Evolutionary conservation across 1,284 basidiomycete species (phyloP), one percentile per base, ranked within the genome.

Genomic region (Phellinidium pouzarii): DNA sequence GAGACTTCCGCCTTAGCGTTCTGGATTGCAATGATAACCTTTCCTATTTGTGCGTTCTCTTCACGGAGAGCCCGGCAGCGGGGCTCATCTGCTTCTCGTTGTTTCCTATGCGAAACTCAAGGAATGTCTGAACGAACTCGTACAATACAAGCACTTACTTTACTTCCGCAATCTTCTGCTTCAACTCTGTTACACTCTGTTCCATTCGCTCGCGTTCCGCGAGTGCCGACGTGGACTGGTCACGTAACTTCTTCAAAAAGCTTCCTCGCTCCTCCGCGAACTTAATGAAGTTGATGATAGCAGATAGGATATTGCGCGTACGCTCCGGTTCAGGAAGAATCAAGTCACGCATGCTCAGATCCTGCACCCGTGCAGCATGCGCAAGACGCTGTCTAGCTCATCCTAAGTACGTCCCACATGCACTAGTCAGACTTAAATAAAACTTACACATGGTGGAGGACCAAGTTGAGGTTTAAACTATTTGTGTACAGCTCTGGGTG

Each of bases 281-380:
- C 67, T 91, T 91, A 65, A 91, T 80, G 66, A 94, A 92, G 69
- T 96, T 96, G 72, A 94, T 86, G 58, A 96, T 86, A 0, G 87
- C 92, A 37, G 89, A 91, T 54, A 96, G 75, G 41, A 89, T 74
- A 45, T 77, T 73, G 12, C 83, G 73, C 0, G 91, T 87, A 22
- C 91, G 79, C 29, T 80, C 75, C 19, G 80, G 71, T 23, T 88
- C 84, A 1, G 92, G 92, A 44, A 75, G 74, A 45, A 76, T 74
- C 7, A 95, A 66, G 60, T 95, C 93, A 57, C 76, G 78, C 47
- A 87, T 72, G 57, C 75, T 82, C 66, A 94, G 94, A 65, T 86
- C 82, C 56, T 80, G 75, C 44, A 93, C 77, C 54, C 83, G 77
- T n/a, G 91, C 87, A 0, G 84, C 80, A 42, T 68, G 71, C 1